These are phyloP conservation scores for Kodamaea hsintzibuensis DNA, from an alignment of 805 yeast species.

Conservation along the genomic window DNA sequence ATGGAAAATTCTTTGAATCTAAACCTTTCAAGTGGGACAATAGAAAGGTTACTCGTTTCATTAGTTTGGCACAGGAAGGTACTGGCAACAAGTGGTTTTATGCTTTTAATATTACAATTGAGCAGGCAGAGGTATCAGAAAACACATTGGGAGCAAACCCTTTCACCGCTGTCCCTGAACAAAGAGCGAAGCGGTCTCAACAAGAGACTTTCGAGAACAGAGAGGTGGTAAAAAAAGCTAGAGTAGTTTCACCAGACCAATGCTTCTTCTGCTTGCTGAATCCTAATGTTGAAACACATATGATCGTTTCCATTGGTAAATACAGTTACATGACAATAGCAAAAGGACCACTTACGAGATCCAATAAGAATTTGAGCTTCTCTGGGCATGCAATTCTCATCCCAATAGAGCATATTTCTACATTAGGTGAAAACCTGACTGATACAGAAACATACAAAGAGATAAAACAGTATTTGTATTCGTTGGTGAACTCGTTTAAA, in stretches of 20 bases:
- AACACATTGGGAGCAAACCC: constrained; percentile 25
- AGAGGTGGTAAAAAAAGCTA: constrained; percentile 21
- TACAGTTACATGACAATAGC: constrained; percentile 72
- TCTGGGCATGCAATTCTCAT: constrained; percentile 83
- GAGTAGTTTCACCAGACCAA: constrained; percentile 51
- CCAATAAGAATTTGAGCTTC: constrained; percentile 49
- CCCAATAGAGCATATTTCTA: constrained; percentile 73
- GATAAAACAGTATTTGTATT: constrained; percentile 42
- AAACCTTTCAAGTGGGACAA: constrained; percentile 58
- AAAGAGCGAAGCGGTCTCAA: constrained; percentile 11
- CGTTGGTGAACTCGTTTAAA: constrained; percentile 52
- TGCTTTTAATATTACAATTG: constrained; percentile 51
- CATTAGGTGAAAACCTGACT: constrained; percentile 32
- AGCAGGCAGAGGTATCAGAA: constrained; percentile 14
- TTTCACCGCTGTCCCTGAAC: constrained; percentile 12
- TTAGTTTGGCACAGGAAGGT: constrained; percentile 63
- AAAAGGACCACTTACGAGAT: constrained; percentile 77
- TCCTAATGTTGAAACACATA: constrained; percentile 73
- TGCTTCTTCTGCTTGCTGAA: constrained; percentile 87
- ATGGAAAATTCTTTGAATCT: constrained; percentile 53
- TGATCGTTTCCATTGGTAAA: constrained; percentile 75
- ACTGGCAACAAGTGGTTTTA: constrained; percentile 66
- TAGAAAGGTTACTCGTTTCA: constrained; percentile 55
- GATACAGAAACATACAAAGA: constrained; percentile 42
- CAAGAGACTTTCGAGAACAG: constrained; percentile 13